phyloP scores from a whole-genome alignment of 192 early-diverging fungal species.

The Dissophora ornata region DNA sequence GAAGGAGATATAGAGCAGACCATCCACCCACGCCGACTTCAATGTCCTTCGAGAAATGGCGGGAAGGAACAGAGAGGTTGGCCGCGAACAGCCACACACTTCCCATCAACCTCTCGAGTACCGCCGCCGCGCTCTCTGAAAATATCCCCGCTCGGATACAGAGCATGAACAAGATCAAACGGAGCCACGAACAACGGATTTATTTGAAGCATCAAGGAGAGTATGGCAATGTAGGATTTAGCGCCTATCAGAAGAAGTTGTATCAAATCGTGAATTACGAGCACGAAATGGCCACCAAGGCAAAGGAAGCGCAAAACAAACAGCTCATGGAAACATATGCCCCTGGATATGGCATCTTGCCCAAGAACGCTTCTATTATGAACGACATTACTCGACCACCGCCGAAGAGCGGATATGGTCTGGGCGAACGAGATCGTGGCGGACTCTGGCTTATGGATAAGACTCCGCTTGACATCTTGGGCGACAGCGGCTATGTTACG shows the following conservation, averaged over 20 bases:
- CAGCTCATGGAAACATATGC: slow-evolving; percentile 20
- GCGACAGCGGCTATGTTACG: slow-evolving; percentile 32
- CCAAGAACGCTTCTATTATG: slow-evolving; percentile 26
- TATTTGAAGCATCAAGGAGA: slow-evolving; percentile 7
- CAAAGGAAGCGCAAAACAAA: neutral
- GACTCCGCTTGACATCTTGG: neutral
- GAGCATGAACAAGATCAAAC: slow-evolving; percentile 30
- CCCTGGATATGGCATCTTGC: slow-evolving; percentile 41
- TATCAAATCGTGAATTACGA: neutral
- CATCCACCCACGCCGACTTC: neutral
- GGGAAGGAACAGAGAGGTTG: slow-evolving; percentile 13
- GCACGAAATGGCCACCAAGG: neutral
- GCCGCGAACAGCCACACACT: slow-evolving; percentile 18
- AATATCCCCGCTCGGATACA: no score
- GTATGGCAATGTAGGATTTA: no score
- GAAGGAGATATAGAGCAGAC: slow-evolving; percentile 3
- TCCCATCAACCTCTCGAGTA: neutral
- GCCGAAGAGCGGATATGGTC: slow-evolving; percentile 22
- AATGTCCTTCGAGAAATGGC: slow-evolving; percentile 21
- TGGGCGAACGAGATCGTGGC: slow-evolving; percentile 34
- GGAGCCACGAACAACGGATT: slow-evolving; percentile 18
- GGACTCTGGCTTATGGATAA: slow-evolving; percentile 32
- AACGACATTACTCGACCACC: slow-evolving; percentile 11
- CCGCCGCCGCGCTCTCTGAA: neutral
- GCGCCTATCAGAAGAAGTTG: neutral